Evolutionary conservation across 2,329 filamentous ascomycete genomes (phyloP), one percentile per base, ranked within the genome.

Genomic region (Polytolypa hystricis): DNA sequence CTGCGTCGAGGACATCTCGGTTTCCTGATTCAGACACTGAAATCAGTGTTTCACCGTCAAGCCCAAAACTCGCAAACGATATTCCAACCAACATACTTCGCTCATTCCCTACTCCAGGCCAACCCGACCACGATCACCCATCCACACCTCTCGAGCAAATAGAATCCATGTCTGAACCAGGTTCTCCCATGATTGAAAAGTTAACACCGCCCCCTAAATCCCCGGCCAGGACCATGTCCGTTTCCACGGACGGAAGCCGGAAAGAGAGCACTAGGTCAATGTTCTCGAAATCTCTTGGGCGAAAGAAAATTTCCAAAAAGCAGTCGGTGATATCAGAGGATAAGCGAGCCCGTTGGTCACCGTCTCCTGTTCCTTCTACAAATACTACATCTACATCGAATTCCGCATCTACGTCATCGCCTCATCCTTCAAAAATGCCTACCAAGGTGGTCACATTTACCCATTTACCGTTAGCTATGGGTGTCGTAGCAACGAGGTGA

Each of bases 281-380:
- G 7, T 16, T 15, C 14, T 30, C 28, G 28, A 30, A 30, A 16
- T 31, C 30, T 4, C 26, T 28, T 19, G 8, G 28, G 14, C 25
- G 33, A 18, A 39, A 27, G 16, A 31, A 32, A 10, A 27, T 39
- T 6, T 39, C 37, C 5, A 39, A 39, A 15, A 7, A 31, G 21
- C 35, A 31, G 15, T 19, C 37, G 16, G 30, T 16, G 23, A 10
- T 18, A 11, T 20, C 6, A 5, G 12, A 9, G 2, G 33, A 39
- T 14, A 28, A 26, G 19, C 35, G 35, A 27, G 12, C 23, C 3
- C 21, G 7, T 25, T 25, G 21, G 21, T 7, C 21, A 7, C 7
- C 21, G 7, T 25, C 21, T 25, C 21, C 21, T 25, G n/a, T 25
- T 25, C 21, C 21, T 7, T n/a, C 21, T 7, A n/a, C 7, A 25